A percentile compares a stretch with the other conserved stretches of the same genome.
Evolutionary conservation across 1,139 yeast genomes (phyloP).

Genomic region (Pichia inconspicua): DNA sequence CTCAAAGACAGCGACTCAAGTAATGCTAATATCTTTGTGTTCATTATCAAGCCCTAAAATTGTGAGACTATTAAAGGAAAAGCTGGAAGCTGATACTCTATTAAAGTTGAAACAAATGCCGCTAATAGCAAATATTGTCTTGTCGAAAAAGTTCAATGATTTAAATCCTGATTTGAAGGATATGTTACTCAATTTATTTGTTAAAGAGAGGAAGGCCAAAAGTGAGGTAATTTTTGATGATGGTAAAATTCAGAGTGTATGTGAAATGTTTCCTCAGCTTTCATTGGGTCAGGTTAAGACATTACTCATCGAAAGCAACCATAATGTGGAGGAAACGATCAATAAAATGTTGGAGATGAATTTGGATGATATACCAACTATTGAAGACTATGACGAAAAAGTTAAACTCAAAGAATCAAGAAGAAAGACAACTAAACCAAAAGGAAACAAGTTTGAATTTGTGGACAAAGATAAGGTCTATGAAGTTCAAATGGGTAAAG

Average conservation of each 20-base stretch:
- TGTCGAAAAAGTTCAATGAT: conserved; percentile 37
- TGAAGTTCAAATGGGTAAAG: conserved; percentile 29
- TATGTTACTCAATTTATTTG: conserved; percentile 33
- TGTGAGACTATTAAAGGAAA: conserved; percentile 34
- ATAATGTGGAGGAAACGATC: conserved; percentile 53
- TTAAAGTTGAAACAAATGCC: conserved; percentile 40
- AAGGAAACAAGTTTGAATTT: conserved; percentile 12
- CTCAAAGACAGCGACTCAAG: conserved; percentile 37
- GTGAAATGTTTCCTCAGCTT: conserved; percentile 56
- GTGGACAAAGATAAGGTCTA: conserved; percentile 11
- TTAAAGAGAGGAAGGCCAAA: not conserved
- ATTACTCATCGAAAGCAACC: conserved; percentile 40
- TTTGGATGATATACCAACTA: conserved; percentile 34
- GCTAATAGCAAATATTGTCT: conserved; percentile 43
- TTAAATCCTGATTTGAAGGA: conserved; percentile 44
- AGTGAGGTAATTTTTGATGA: conserved; percentile 23
- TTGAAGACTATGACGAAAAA: conserved; percentile 18
- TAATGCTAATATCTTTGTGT: conserved; percentile 46
- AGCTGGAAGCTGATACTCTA: conserved; percentile 38
- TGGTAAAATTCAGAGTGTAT: conserved; percentile 37
- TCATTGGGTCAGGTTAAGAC: conserved; percentile 37
- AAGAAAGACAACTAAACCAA: conserved; percentile 1
- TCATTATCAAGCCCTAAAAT: conserved; percentile 42
- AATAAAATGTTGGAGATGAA: conserved; percentile 50
- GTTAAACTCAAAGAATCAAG: not conserved